A percentile compares a stretch with the other conserved stretches of the same genome.
phyloP scores from a whole-genome alignment of 768 basidiomycete species.

The Nidularia sp. region DNA sequence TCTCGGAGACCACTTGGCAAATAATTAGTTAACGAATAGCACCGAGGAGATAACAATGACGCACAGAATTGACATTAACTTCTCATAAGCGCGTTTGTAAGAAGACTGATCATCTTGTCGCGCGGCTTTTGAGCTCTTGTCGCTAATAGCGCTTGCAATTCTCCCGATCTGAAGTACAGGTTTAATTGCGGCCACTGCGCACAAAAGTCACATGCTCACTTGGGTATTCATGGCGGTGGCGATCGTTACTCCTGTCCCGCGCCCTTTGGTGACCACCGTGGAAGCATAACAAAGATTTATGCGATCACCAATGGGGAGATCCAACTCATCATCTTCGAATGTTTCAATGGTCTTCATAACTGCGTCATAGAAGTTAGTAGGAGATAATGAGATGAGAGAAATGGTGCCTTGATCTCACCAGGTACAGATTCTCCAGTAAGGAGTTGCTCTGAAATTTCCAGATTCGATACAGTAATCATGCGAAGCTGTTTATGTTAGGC shows the following conservation, averaged over 20 bases:
- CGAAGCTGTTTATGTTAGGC: conserved; percentile 21
- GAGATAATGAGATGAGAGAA: not conserved
- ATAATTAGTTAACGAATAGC: not conserved
- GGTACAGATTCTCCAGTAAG: conserved; percentile 51
- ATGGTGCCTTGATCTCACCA: conserved; percentile 14
- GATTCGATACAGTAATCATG: conserved; percentile 39
- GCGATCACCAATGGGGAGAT: conserved; percentile 37
- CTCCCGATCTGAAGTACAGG: conserved; percentile 23
- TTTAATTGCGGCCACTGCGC: not conserved
- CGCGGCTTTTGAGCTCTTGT: conserved; percentile 11
- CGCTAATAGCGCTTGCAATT: conserved; percentile 30
- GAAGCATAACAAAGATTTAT: conserved; percentile 40
- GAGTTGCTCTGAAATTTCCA: conserved; percentile 47
- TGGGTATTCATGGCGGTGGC: conserved; percentile 52
- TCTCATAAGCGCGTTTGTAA: conserved; percentile 14
- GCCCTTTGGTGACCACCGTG: conserved; percentile 41
- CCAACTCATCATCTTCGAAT: conserved; percentile 19
- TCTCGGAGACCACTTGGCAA: conserved; percentile 22
- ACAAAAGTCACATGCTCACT: conserved; percentile 24
- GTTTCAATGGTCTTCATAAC: conserved; percentile 35
- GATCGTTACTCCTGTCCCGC: conserved; percentile 42
- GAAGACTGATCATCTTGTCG: conserved; percentile 16
- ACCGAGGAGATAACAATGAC: conserved; percentile 5
- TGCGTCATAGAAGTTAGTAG: conserved; percentile 1
- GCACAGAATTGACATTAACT: conserved; percentile 19